A percentile compares a stretch with the other conserved stretches of the same genome.
These are phyloP conservation scores for Thelephora aurantiotincta DNA, from an alignment of 768 basidiomycete genomes.

Conservation along the genomic window DNA sequence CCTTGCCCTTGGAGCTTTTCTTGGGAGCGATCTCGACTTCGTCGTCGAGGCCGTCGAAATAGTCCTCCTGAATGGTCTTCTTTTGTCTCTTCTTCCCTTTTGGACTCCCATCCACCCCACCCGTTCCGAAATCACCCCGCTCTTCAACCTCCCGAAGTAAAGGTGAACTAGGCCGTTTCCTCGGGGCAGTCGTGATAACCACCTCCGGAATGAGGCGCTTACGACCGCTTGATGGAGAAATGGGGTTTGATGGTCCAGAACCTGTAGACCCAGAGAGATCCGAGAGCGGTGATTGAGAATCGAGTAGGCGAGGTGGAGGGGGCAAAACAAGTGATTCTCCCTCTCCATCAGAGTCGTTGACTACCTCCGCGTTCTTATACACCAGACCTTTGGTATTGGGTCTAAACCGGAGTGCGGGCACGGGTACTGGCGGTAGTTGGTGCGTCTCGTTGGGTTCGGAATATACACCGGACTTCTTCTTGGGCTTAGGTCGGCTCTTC, in stretches of 20 bases:
- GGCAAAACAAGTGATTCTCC: not conserved
- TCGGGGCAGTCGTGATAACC: not conserved
- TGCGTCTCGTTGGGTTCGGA: conserved; percentile 2
- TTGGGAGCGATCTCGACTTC: not conserved
- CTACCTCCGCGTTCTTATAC: conserved; percentile 4
- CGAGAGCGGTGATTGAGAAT: not conserved
- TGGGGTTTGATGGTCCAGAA: not conserved
- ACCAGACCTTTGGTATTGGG: conserved; percentile 1
- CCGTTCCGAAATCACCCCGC: not conserved
- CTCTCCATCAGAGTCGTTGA: conserved; percentile 7
- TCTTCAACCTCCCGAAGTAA: too few species aligned
- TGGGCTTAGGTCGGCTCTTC: conserved; percentile 4
- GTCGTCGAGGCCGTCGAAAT: not conserved
- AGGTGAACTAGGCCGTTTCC: not conserved
- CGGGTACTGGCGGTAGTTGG: conserved; percentile 9
- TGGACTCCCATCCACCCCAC: not conserved
- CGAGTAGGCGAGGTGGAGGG: not conserved
- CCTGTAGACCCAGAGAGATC: not conserved
- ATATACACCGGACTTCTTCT: conserved; percentile 5
- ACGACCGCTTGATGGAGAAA: not conserved
- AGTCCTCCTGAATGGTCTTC: not conserved
- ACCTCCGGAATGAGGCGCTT: not conserved
- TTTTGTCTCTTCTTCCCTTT: not conserved
- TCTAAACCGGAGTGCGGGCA: not conserved
- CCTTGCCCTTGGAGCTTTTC: not conserved